Conservation (phyloP, 2,329 filamentous ascomycete genomes). For the Metarhizium rileyi region DNA sequence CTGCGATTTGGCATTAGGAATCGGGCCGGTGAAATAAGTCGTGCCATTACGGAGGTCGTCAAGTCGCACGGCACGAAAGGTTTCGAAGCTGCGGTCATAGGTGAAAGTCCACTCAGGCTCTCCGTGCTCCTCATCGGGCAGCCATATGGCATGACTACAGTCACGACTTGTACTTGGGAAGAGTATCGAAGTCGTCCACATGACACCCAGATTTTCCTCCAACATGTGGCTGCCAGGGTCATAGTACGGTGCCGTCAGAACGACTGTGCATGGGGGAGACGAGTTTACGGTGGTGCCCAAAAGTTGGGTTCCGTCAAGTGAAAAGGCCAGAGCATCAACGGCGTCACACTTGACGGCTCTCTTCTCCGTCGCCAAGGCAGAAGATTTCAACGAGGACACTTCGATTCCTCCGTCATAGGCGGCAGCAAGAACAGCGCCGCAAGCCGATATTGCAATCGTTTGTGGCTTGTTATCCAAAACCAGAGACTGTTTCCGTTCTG, state of each 20-base stretch:
- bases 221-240: conserved; percentile 57
- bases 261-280: conserved; percentile 58
- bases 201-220: conserved; percentile 59
- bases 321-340: conserved; percentile 67
- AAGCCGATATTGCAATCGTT: conserved; percentile 71
- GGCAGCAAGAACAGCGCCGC: conserved; percentile 71
- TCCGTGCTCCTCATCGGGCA: conserved; percentile 50
- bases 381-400: conserved; percentile 63
- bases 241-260: conserved; percentile 72
- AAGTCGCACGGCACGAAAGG: conserved; percentile 66
- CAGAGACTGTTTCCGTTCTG: conserved; percentile 63
- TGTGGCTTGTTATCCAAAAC: conserved; percentile 69
- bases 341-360: conserved; percentile 70
- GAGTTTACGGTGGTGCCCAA: conserved; percentile 63
- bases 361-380: conserved; percentile 54
- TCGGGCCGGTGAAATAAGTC: conserved; percentile 68
- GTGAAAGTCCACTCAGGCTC: conserved; percentile 70
- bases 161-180: conserved; percentile 74
- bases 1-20: conserved; percentile 39
- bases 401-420: conserved; percentile 87
- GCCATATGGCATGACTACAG: conserved; percentile 65
- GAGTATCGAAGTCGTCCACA: conserved; percentile 80
- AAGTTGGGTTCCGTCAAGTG: conserved; percentile 67
- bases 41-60: conserved; percentile 68
- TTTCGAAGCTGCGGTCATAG: conserved; percentile 67